Conservation (phyloP, 768 basidiomycete species). For the Amanita brunnescens region DNA sequence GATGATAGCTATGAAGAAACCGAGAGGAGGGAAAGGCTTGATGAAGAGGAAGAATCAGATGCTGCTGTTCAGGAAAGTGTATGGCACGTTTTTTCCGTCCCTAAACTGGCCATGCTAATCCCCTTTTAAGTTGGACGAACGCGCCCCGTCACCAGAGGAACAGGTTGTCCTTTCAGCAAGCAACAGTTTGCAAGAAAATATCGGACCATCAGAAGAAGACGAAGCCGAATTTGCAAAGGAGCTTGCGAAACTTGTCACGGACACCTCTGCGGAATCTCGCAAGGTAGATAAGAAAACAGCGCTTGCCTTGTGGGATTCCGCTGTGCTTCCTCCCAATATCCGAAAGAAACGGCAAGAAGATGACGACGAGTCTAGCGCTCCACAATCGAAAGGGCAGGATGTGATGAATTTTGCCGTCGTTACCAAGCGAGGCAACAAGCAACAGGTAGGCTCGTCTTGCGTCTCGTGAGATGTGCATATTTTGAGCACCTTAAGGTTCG, state of each 20-base stretch:
- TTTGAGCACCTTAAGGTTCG: slow-evolving; percentile 23
- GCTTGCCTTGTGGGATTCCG: slow-evolving; percentile 81
- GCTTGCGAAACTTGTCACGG: slow-evolving; percentile 89
- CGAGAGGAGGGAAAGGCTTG: slow-evolving; percentile 35
- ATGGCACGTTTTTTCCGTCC: slow-evolving; percentile 12
- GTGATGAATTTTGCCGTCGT: slow-evolving; percentile 91
- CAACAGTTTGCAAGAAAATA: slow-evolving; percentile 50
- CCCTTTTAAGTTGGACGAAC: slow-evolving; percentile 43
- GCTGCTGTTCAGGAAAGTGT: slow-evolving; percentile 49
- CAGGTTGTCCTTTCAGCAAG: slow-evolving; percentile 59
- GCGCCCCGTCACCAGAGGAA: slow-evolving; percentile 77
- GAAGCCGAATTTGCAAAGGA: slow-evolving; percentile 94
- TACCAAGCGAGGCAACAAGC: slow-evolving; percentile 89
- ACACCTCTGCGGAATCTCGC: slow-evolving; percentile 72
- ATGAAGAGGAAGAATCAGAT: slow-evolving; percentile 62
- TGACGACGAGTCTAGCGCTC: slow-evolving; percentile 39
- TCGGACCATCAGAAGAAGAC: slow-evolving; percentile 82
- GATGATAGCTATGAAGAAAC: slow-evolving; percentile 61
- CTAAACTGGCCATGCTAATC: background rate
- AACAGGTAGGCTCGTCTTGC: slow-evolving; percentile 49
- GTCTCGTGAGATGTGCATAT: background rate
- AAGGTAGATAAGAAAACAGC: slow-evolving; percentile 87
- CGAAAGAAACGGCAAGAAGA: slow-evolving; percentile 63
- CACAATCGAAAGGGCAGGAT: slow-evolving; percentile 21
- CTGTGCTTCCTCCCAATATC: slow-evolving; percentile 58